Percentiles rank a stretch among this genome's conserved stretches.
These are phyloP conservation scores for Eucommia ulmoides DNA, from an alignment of 257 asterid species.

Conservation along the genomic window DNA sequence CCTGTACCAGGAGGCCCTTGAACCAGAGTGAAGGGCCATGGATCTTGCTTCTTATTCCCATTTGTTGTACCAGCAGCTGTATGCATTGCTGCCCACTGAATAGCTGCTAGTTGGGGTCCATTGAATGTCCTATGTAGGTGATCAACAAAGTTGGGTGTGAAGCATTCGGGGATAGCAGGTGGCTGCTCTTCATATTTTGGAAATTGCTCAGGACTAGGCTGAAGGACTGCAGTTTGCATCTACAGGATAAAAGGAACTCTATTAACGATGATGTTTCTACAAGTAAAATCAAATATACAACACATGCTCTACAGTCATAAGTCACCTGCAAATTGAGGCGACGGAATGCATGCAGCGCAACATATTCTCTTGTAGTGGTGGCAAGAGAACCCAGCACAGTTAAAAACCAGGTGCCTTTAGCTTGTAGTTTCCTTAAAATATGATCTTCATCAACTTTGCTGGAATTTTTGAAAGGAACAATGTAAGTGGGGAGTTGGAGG, in stretches of 20 bases:
- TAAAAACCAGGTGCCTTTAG: conserved; percentile 79
- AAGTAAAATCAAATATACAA: too few relatives aligned
- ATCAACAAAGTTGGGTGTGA: conserved; percentile 80
- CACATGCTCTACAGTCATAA: conserved; percentile 5
- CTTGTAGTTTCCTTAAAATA: conserved; percentile 79
- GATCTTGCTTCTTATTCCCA: conserved; percentile 88
- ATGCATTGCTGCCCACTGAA: conserved; percentile 98
- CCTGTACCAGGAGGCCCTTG: conserved; percentile 99
- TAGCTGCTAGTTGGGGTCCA: conserved; percentile 85
- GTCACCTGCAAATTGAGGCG: conserved; percentile 85
- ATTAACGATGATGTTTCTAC: too few relatives aligned
- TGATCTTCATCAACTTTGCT: conserved; percentile 77
- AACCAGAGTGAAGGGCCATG: conserved; percentile 97
- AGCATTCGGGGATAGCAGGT: conserved; percentile 97
- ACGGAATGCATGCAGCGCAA: conserved; percentile 91
- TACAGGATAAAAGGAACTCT: conserved; percentile 17
- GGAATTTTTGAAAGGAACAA: conserved; percentile 13
- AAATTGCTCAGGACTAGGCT: conserved; percentile 91
- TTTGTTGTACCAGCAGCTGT: conserved; percentile 92
- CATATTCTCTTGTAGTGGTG: conserved; percentile 88
- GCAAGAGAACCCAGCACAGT: conserved; percentile 89
- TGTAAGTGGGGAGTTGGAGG: neutral
- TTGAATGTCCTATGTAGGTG: conserved; percentile 69
- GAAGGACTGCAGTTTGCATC: conserved; percentile 99
- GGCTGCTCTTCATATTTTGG: conserved; percentile 96